Percentiles rank a stretch among this genome's conserved stretches.
These are phyloP conservation scores for Pharus latifolius DNA, from an alignment of 176 grass and related monocot species.

Conservation along the genomic window DNA sequence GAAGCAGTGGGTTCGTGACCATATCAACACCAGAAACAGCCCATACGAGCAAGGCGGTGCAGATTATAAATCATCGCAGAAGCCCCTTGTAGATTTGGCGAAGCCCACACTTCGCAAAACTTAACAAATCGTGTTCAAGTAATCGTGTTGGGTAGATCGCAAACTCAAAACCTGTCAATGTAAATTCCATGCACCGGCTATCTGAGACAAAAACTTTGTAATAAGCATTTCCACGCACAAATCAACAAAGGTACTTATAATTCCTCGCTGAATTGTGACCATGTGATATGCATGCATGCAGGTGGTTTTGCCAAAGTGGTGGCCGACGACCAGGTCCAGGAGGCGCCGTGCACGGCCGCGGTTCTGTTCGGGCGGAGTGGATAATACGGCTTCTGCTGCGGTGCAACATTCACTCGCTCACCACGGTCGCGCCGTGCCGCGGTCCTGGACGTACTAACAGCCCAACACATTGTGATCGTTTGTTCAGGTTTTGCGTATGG, in stretches of 20 bases:
- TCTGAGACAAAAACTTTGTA: too few relatives aligned
- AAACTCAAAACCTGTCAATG: too few relatives aligned
- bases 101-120: conserved; percentile 7
- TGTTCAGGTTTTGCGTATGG: conserved; percentile 38
- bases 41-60: neutral
- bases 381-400: too few relatives aligned
- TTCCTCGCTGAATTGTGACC: conserved; percentile 20
- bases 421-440: conserved; percentile 45
- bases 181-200: too few relatives aligned
- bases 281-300: neutral
- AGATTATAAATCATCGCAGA: neutral
- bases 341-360: conserved; percentile 31
- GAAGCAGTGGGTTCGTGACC: neutral
- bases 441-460: conserved; percentile 37
- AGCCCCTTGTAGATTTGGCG: neutral
- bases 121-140: too few relatives aligned
- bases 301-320: conserved; percentile 42
- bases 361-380: conserved; percentile 45
- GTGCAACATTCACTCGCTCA: conserved; percentile 45
- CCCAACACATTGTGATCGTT: too few relatives aligned
- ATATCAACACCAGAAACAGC: neutral
- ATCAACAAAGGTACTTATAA: too few relatives aligned
- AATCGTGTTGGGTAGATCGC: too few relatives aligned
- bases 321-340: conserved; percentile 12
- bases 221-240: too few relatives aligned